These are phyloP conservation scores for Blastosporella zonata DNA, from an alignment of 1,284 basidiomycete genomes.

Conservation along the genomic window DNA sequence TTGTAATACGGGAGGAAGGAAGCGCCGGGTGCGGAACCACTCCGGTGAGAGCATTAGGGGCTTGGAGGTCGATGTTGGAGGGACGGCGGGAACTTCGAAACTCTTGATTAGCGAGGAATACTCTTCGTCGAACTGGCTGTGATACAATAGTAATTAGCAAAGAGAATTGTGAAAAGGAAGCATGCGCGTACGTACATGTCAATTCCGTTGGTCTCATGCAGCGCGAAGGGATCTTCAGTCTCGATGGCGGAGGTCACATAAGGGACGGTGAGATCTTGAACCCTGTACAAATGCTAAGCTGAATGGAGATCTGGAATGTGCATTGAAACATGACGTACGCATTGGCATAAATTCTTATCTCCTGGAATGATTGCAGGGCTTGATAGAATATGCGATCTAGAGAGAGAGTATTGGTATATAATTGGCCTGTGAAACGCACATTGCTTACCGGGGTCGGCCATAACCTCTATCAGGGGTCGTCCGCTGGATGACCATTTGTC, in stretches of 20 bases:
- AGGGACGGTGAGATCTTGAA: conserved; percentile 81
- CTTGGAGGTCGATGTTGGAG: conserved; percentile 35
- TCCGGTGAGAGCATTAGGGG: conserved; percentile 38
- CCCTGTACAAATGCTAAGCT: conserved; percentile 28
- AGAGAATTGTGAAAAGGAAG: not conserved
- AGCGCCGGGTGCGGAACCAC: conserved; percentile 46
- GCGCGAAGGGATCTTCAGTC: conserved; percentile 62
- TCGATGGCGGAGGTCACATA: conserved; percentile 79
- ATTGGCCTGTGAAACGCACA: not conserved
- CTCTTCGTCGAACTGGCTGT: conserved; percentile 53
- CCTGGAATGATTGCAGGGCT: conserved; percentile 66
- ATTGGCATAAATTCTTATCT: conserved; percentile 83
- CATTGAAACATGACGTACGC: conserved; percentile 43
- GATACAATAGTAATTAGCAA: not conserved
- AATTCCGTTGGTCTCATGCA: conserved; percentile 56
- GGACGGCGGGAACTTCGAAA: conserved; percentile 39
- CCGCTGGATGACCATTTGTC: conserved; percentile 75
- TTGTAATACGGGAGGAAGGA: conserved; percentile 65
- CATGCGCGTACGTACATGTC: conserved; percentile 47
- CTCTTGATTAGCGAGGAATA: conserved; percentile 56
- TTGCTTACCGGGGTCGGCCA: conserved; percentile 77
- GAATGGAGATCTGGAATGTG: conserved; percentile 1
- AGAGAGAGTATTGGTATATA: conserved; percentile 18
- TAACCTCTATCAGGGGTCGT: conserved; percentile 74
- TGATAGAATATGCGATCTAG: conserved; percentile 76